Evolutionary conservation across 345 rosid species (phyloP), one percentile per base, ranked within the genome.

Genomic region (Populus alba): DNA sequence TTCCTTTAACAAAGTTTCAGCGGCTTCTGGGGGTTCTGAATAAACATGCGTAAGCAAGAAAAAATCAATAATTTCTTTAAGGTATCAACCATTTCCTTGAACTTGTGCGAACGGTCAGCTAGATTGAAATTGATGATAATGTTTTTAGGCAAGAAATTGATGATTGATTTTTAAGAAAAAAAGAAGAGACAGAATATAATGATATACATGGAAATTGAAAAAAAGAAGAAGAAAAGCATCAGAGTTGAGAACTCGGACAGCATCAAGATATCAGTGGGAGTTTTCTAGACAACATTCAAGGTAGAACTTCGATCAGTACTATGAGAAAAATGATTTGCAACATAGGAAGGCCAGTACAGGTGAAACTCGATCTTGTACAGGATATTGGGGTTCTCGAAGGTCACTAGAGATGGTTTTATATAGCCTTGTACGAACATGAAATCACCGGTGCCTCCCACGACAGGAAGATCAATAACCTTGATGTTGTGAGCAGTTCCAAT

Each of bases 391-490:
- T 82, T 74, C 7, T 1, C 68, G 43, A 81, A 68, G 20, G 78
- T 49, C 25, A 84, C 61, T 0, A 78, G 87, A 20, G 80, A 75
- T 2, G 80, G 72, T 18, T 75, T 78, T 2, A 75, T 78, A 12
- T 75, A 78, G 41, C 87, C 84, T 35, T 84, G 87, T 23, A 73
- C 84, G 37, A 81, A 76, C 80, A 81, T 5, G 66, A 81, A 81
- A 31, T 82, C 82, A 2, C 68, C 85, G 0, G 83, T 79, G 8
- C 87, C 87, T n/a, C 87, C 87, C 1, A 74, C 87, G 1, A 85
- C 80, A 2, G 85, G 85, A 82, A 77, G 81, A 78, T 82, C 82
- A 4, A 81, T 25, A 8, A 85, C 78, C 77, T 85, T 80, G 62
- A 82, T 41, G 70, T 79, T 82, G 45, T 85, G 79, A 1, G 81